These are phyloP conservation scores for Trichoderma pleuroti DNA, from an alignment of 2,329 filamentous ascomycete species.

Conservation along the genomic window DNA sequence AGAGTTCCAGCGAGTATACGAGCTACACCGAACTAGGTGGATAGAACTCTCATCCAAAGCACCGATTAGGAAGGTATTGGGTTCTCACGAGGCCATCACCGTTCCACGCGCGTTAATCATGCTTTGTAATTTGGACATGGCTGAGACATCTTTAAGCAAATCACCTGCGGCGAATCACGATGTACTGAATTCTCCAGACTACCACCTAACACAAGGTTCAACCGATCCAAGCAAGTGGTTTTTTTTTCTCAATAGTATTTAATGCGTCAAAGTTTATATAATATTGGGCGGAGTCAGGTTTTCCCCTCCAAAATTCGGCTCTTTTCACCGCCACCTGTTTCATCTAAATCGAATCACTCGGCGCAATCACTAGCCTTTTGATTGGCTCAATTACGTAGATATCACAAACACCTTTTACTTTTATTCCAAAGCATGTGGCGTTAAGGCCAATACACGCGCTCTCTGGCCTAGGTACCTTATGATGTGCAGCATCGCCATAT, in stretches of 20 bases:
- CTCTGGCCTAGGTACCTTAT: neutral
- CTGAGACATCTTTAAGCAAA: neutral
- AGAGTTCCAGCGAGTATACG: neutral
- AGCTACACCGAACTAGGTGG: neutral
- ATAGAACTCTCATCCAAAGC: neutral
- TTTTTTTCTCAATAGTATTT: neutral
- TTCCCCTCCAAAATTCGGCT: neutral
- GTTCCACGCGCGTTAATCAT: slow-evolving; percentile 1
- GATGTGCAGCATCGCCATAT: neutral
- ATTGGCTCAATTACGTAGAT: neutral
- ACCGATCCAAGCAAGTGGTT: neutral
- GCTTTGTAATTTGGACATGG: neutral
- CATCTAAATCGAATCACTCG: neutral
- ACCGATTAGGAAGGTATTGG: neutral
- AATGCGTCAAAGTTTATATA: neutral
- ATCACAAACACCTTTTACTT: neutral
- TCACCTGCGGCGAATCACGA: neutral
- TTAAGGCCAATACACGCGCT: neutral
- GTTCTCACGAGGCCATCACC: neutral
- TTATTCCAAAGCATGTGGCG: neutral
- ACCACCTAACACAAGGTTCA: neutral
- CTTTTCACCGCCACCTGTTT: neutral
- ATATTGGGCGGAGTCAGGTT: neutral
- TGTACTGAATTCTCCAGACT: neutral
- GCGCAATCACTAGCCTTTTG: neutral